Evolutionary conservation across 345 rosid genomes (phyloP), one percentile per base, ranked within the genome.

Genomic region (Hibiscus mutabilis): DNA sequence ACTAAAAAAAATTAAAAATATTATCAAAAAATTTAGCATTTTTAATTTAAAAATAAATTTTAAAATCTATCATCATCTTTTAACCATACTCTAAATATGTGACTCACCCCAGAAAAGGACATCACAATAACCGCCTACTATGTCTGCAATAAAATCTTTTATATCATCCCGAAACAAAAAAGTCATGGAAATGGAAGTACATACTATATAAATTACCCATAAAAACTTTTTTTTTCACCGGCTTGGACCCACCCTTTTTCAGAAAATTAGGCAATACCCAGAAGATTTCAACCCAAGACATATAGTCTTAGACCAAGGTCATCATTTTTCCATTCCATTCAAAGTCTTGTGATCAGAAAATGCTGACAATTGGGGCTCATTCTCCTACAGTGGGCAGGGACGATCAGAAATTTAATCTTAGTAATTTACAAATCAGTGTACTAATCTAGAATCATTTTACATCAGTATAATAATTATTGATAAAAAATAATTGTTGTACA

Each of bases 71-170:
- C n/a, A n/a, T n/a, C n/a, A n/a, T n/a, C n/a, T n/a, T n/a, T n/a
- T n/a, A n/a, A n/a, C n/a, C n/a, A n/a, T n/a, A n/a, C n/a, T n/a
- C n/a, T n/a, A n/a, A n/a, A n/a, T n/a, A n/a, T n/a, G n/a, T n/a
- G n/a, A n/a, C n/a, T n/a, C n/a, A n/a, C n/a, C n/a, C n/a, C n/a
- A n/a, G 63, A 82, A 85, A 47, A 16, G 21, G 87, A 84, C 87
- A 40, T 79, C 69, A 80, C 87, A 79, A 77, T 64, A 68, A 78
- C 77, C 73, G 77, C 80, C 3, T 24, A 59, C 37, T 5, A 22
- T 29, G 12, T 53, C 29, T 53, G 25, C 12, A 53, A 7, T 49
- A 58, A 73, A 61, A n/a, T 22, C 49, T 19, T 63, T 46, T 67
- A 66, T 55, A 63, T 51, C 13, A 70, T 51, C 33, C 55, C 56